Conservation (phyloP, 805 yeast genomes). For the Candida germanica region DNA sequence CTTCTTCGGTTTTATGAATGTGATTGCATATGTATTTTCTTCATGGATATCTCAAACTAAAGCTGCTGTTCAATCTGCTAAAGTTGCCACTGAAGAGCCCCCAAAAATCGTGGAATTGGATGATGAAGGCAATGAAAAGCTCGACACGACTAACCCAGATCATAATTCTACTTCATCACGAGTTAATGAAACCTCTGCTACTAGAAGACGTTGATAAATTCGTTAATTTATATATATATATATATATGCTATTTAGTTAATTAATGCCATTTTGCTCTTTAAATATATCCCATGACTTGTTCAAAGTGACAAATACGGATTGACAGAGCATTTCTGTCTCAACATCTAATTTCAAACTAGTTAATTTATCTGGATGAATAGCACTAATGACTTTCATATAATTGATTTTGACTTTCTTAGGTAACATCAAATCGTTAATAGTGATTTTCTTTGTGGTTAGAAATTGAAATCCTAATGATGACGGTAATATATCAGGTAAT, state of each 20-base stretch:
- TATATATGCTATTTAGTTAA: not conserved
- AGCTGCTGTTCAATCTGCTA: conserved; percentile 7
- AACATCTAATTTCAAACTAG: conserved; percentile 42
- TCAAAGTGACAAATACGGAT: conserved; percentile 76
- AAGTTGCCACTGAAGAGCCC: conserved; percentile 2
- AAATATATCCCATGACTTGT: conserved; percentile 87
- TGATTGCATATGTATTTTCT: conserved; percentile 26
- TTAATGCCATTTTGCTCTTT: conserved; percentile 48
- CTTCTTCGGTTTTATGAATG: conserved; percentile 42
- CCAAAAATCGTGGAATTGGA: conserved; percentile 15
- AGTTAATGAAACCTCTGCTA: conserved; percentile 1
- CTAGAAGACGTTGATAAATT: conserved; percentile 3
- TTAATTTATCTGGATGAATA: conserved; percentile 82
- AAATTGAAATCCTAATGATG: conserved; percentile 27
- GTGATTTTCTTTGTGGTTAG: conserved; percentile 40
- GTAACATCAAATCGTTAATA: conserved; percentile 72
- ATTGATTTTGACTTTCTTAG: conserved; percentile 80
- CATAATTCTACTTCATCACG: not conserved
- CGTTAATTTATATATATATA: too few species aligned
- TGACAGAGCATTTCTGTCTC: conserved; percentile 85
- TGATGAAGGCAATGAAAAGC: conserved; percentile 6
- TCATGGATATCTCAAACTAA: conserved; percentile 10
- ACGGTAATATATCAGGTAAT: conserved; percentile 60
- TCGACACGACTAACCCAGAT: not conserved
- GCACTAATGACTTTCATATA: conserved; percentile 80